Evolutionary conservation across 768 basidiomycete genomes (phyloP).

Genomic region (Boletus barrowsii): DNA sequence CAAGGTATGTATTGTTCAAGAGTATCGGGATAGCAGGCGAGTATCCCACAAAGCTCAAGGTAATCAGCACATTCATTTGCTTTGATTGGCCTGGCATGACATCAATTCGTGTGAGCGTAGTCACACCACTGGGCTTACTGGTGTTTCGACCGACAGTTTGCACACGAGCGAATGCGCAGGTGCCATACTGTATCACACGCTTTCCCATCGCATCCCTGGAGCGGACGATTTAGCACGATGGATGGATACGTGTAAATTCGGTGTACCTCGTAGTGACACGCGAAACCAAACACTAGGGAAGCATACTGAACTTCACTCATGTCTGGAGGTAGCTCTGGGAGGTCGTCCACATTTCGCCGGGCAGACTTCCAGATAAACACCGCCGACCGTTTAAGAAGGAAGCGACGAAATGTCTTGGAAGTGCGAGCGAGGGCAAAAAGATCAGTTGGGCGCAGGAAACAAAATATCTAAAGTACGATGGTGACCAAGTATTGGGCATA

Average conservation of each 20-base stretch:
- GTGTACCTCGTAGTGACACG: slow-evolving; percentile 39
- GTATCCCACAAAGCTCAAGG: slow-evolving; percentile 5
- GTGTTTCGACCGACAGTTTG: slow-evolving; percentile 22
- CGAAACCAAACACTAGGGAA: slow-evolving; percentile 45
- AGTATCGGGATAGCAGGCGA: slow-evolving; percentile 1
- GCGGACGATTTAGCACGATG: background rate
- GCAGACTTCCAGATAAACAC: slow-evolving; percentile 34
- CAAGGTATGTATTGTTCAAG: slow-evolving; percentile 26
- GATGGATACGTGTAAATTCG: background rate
- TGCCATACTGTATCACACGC: slow-evolving; percentile 32
- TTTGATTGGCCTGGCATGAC: slow-evolving; percentile 19
- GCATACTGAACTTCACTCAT: slow-evolving; percentile 51
- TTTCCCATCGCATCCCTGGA: slow-evolving; percentile 23
- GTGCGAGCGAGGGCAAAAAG: slow-evolving; percentile 45
- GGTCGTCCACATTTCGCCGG: slow-evolving; percentile 33
- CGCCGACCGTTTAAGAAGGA: slow-evolving; percentile 36
- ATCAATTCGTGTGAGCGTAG: background rate
- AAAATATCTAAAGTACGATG: slow-evolving; percentile 37
- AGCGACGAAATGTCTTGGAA: slow-evolving; percentile 37
- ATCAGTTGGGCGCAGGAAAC: slow-evolving; percentile 42
- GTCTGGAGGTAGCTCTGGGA: slow-evolving; percentile 46
- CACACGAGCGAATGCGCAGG: slow-evolving; percentile 33
- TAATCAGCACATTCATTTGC: slow-evolving; percentile 5
- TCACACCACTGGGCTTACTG: slow-evolving; percentile 16
- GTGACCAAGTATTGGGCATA: background rate